phyloP scores from a whole-genome alignment of 305 asterid species.

The Fraxinus sp. region DNA sequence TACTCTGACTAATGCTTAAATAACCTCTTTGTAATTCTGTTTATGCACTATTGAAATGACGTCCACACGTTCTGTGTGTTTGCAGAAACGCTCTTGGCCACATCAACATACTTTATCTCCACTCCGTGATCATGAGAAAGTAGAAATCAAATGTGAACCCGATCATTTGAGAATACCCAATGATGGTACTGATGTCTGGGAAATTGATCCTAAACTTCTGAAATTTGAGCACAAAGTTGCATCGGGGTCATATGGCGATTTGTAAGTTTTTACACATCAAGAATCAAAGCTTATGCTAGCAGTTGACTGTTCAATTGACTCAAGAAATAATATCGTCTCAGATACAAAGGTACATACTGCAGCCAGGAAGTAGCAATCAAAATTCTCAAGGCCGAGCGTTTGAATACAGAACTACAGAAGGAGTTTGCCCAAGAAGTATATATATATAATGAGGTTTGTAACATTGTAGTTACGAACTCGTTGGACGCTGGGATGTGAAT shows the following conservation, averaged over 20 bases:
- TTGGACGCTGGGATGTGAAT: not conserved
- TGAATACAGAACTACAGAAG: constrained; percentile 73
- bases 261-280: constrained; percentile 50
- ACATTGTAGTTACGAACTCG: constrained; percentile 3
- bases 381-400: constrained; percentile 83
- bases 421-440: constrained; percentile 97
- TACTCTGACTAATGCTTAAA: constrained; percentile 11
- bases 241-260: constrained; percentile 90
- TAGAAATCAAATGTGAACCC: constrained; percentile 41
- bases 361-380: constrained; percentile 98
- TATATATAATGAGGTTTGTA: constrained; percentile 90
- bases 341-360: constrained; percentile 86
- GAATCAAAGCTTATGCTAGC: constrained; percentile 16
- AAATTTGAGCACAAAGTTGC: constrained; percentile 80
- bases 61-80: not conserved
- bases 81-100: constrained; percentile 53
- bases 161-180: constrained; percentile 71
- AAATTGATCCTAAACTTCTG: constrained; percentile 70
- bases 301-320: constrained; percentile 22
- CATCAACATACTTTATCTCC: constrained; percentile 35
- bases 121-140: constrained; percentile 32
- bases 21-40: not conserved
- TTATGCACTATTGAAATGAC: not conserved
- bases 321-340: constrained; percentile 29
- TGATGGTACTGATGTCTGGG: constrained; percentile 98